phyloP scores from a whole-genome alignment of 2,329 filamentous ascomycete genomes.

The Thielaviopsis punctulata region DNA sequence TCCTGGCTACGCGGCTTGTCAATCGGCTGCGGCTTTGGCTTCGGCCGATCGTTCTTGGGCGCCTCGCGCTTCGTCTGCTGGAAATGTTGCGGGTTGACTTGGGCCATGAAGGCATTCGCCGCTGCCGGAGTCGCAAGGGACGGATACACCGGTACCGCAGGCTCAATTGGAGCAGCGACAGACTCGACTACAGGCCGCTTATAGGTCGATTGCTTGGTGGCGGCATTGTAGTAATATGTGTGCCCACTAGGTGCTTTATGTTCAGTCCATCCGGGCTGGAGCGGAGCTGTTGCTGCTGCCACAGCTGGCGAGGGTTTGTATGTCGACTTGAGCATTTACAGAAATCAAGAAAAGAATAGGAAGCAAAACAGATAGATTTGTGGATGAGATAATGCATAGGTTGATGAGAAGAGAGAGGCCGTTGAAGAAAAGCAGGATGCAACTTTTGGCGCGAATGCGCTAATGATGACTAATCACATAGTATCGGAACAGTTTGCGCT shows the following conservation, averaged over 20 bases:
- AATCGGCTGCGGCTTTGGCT: slow-evolving; percentile 47
- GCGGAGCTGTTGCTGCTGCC: slow-evolving; percentile 28
- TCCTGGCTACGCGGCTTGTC: slow-evolving; percentile 73
- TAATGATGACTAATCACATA: background rate
- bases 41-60: slow-evolving; percentile 24
- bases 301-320: slow-evolving; percentile 39
- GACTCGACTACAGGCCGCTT: slow-evolving; percentile 42
- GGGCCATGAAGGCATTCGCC: slow-evolving; percentile 44
- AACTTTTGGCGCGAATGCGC: background rate
- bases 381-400: background rate
- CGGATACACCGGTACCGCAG: background rate
- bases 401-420: too few species aligned
- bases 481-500: too few species aligned
- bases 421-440: background rate
- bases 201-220: slow-evolving; percentile 77
- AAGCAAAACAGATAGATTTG: background rate
- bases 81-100: slow-evolving; percentile 26
- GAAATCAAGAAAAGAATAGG: slow-evolving; percentile 9
- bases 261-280: slow-evolving; percentile 78
- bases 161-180: background rate
- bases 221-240: slow-evolving; percentile 71
- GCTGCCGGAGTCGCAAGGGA: slow-evolving; percentile 35
- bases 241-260: slow-evolving; percentile 81
- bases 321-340: slow-evolving; percentile 57
- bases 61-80: slow-evolving; percentile 21